Evolutionary conservation across 345 rosid species (phyloP).

Genomic region (Pseudoturritis turrita): DNA sequence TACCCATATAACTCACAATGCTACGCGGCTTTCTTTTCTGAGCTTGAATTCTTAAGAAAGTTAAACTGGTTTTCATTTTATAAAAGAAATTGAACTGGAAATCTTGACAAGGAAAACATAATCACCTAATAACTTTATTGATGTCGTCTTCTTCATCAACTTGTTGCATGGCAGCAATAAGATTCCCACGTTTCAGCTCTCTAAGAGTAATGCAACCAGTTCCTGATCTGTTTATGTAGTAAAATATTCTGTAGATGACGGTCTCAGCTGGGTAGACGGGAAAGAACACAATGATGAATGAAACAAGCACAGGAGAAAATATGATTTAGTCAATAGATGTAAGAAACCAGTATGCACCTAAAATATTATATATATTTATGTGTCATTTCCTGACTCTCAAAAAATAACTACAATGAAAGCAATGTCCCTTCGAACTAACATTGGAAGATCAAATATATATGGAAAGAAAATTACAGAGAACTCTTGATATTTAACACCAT

Average conservation of each 20-base stretch:
- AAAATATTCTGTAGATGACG: constrained; percentile 93
- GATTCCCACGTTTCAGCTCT: constrained; percentile 88
- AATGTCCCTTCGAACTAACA: neutral
- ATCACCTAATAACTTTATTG: constrained; percentile 81
- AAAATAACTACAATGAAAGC: neutral
- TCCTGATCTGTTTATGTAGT: constrained; percentile 76
- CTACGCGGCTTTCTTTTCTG: neutral
- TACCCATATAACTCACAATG: neutral
- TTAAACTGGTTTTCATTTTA: neutral
- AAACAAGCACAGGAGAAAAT: constrained; percentile 14
- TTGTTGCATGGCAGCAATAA: constrained; percentile 78
- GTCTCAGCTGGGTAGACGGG: constrained; percentile 74
- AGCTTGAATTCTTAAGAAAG: neutral
- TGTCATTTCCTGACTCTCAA: neutral
- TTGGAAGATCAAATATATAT: neutral
- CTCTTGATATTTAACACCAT: neutral
- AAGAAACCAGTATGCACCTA: neutral
- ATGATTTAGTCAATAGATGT: constrained; percentile 14
- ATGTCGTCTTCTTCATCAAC: constrained; percentile 93
- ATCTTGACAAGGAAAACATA: neutral
- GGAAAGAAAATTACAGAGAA: neutral
- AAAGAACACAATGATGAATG: constrained; percentile 25
- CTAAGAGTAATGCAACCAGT: constrained; percentile 80
- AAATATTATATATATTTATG: neutral
- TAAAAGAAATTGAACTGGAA: neutral